These are phyloP conservation scores for Penicillium silybi DNA, from an alignment of 495 filamentous ascomycete species.

Conservation along the genomic window DNA sequence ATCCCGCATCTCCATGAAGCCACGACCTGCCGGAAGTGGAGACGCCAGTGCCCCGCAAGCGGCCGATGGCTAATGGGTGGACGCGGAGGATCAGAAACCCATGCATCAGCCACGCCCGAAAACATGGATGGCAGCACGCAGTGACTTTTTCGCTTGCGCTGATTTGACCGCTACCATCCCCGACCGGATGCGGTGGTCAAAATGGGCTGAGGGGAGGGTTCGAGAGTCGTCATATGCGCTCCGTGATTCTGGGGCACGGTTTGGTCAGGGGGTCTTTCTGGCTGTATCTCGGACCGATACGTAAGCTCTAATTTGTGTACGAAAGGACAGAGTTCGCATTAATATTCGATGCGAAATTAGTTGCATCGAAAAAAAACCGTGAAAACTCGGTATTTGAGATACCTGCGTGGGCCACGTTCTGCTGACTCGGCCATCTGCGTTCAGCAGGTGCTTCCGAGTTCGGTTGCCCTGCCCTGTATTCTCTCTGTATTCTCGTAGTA, in stretches of 20 bases:
- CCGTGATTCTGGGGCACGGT: too few species aligned
- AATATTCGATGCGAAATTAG: neutral
- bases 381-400: neutral
- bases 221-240: neutral
- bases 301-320: neutral
- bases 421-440: conserved; percentile 1
- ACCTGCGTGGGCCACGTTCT: neutral
- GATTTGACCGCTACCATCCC: conserved; percentile 9
- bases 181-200: conserved; percentile 10
- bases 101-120: conserved; percentile 14
- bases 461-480: neutral
- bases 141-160: conserved; percentile 8
- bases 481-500: neutral
- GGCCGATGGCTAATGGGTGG: conserved; percentile 11
- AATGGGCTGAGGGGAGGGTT: neutral
- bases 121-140: conserved; percentile 13
- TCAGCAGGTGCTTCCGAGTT: neutral
- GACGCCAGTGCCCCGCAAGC: conserved; percentile 21
- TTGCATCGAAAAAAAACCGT: too few species aligned
- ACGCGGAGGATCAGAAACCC: conserved; percentile 7
- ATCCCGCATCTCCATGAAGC: neutral
- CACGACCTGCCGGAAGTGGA: conserved; percentile 16
- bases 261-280: too few species aligned
- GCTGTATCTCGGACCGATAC: too few species aligned
- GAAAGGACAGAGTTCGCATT: neutral